Base-by-base conservation (phyloP, 352 stramenopile genomes). In the Aphanomyces stellatus region DNA sequence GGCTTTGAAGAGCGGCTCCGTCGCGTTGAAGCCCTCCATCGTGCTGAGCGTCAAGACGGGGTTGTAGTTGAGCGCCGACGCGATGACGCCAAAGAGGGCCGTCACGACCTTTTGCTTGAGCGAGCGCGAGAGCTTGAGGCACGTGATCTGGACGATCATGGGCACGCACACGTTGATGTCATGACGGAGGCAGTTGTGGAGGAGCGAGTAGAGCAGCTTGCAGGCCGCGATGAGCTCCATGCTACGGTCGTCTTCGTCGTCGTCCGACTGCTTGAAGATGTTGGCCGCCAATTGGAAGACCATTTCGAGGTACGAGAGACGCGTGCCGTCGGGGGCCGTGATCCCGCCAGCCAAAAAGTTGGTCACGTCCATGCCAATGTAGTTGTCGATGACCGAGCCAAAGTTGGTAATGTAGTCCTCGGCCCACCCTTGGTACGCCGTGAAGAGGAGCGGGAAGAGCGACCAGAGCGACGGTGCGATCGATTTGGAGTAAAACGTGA, bases 371-470 rank as follows among this genome's bases (percentile, higher is more conserved):
- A 85, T 81, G 24, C 80, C 82, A 0, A 99, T 97, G 72, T 97
- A 99, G 74, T 98, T 98, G 74, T 99, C 95, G 40, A 99, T 88
- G 35, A 97, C 94, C 2, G 85, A 86, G 53, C 96, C 90, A 72
- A 99, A 98, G 72, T 98, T 96, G 22, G 90, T 91, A 43, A 99
- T 69, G 72, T 98, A 99, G 76, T 99, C 96, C 30, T 95, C 96
- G 0, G 95, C 96, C 82, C 89, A 99, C 65, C 97, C 82, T 65
- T 98, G 85, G 76, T 98, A 98, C 49, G 92, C 93, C 43, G 87
- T 69, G 67, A 98, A 98, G n/a, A 99, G 82, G 22, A 97, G 82
- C 30, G 95, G 94, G 80, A 98, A 99, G n/a, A 97, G 79, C 65
- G 88, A 76, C 96, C 96, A 99, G 25, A 99, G 76, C 69, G 90